Conservation (phyloP, 306 rosid genomes). For the Castanea sativa region DNA sequence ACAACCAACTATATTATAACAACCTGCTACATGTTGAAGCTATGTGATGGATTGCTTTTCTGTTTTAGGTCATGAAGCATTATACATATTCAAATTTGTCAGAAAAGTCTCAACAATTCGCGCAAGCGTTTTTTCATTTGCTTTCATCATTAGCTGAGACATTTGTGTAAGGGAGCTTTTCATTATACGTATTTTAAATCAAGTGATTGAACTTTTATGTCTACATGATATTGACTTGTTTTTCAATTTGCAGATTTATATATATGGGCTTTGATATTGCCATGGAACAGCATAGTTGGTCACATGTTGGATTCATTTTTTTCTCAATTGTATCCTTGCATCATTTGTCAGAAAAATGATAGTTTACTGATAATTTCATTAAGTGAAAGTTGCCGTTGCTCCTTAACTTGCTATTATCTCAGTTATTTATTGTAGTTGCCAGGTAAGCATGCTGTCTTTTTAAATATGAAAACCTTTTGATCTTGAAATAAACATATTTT, state of each 20-base stretch:
- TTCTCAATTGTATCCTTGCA: slow-evolving; percentile 94
- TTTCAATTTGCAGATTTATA: slow-evolving; percentile 71
- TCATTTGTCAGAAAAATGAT: slow-evolving; percentile 14
- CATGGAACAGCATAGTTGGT: slow-evolving; percentile 99
- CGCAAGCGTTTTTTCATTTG: slow-evolving; percentile 84
- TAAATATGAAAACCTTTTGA: slow-evolving; percentile 14
- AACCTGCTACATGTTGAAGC: slow-evolving; percentile 10
- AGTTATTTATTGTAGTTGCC: slow-evolving; percentile 90
- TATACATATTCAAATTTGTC: slow-evolving; percentile 89
- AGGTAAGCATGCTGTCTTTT: slow-evolving; percentile 53
- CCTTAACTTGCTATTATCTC: slow-evolving; percentile 49
- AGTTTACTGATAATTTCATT: slow-evolving; percentile 17
- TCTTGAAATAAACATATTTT: slow-evolving; percentile 1
- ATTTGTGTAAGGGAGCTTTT: slow-evolving; percentile 68
- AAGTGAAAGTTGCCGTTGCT: slow-evolving; percentile 19
- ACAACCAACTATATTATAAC: slow-evolving; percentile 7
- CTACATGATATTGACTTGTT: slow-evolving; percentile 15
- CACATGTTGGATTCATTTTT: slow-evolving; percentile 96
- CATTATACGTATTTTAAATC: slow-evolving; percentile 12
- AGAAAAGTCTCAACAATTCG: slow-evolving; percentile 89
- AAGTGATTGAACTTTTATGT: slow-evolving; percentile 13
- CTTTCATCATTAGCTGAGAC: slow-evolving; percentile 98
- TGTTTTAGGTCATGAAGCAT: slow-evolving; percentile 93
- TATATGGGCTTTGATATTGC: slow-evolving; percentile 99
- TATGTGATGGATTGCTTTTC: slow-evolving; percentile 24